Conservation (phyloP, 2,329 filamentous ascomycete species). For the Aspergillus piperis region DNA sequence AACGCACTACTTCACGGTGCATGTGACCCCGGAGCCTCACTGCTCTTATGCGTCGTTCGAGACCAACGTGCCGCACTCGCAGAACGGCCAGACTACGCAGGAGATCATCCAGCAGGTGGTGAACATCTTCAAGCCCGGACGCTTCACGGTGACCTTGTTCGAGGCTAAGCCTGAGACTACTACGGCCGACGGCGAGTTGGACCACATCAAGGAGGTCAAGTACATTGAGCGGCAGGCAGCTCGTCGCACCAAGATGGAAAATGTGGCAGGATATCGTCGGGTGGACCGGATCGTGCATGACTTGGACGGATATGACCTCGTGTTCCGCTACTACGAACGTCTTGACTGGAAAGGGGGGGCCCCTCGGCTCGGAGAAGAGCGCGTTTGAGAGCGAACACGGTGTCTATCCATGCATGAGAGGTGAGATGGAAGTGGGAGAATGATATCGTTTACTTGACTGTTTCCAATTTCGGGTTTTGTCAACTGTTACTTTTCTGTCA, state of each 20-base stretch:
- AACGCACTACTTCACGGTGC: conserved; percentile 95
- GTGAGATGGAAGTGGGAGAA: conserved; percentile 4
- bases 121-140: conserved; percentile 93
- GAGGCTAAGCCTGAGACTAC: conserved; percentile 69
- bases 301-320: conserved; percentile 92
- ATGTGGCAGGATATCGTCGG: conserved; percentile 80
- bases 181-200: conserved; percentile 23
- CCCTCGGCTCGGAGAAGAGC: conserved; percentile 61
- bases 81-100: conserved; percentile 82
- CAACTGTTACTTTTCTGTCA: background rate
- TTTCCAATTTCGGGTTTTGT: background rate
- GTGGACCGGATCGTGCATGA: conserved; percentile 96
- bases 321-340: conserved; percentile 95
- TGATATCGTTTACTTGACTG: background rate
- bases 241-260: conserved; percentile 65
- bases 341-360: conserved; percentile 74
- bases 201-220: conserved; percentile 38
- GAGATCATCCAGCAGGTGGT: conserved; percentile 95
- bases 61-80: conserved; percentile 90
- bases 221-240: conserved; percentile 46
- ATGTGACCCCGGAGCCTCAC: conserved; percentile 94
- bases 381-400: conserved; percentile 14
- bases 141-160: conserved; percentile 95
- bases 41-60: conserved; percentile 98
- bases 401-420: background rate